Evolutionary conservation across 1,284 basidiomycete species (phyloP), one percentile per base, ranked within the genome.

Genomic region (Cronartium quercuum): DNA sequence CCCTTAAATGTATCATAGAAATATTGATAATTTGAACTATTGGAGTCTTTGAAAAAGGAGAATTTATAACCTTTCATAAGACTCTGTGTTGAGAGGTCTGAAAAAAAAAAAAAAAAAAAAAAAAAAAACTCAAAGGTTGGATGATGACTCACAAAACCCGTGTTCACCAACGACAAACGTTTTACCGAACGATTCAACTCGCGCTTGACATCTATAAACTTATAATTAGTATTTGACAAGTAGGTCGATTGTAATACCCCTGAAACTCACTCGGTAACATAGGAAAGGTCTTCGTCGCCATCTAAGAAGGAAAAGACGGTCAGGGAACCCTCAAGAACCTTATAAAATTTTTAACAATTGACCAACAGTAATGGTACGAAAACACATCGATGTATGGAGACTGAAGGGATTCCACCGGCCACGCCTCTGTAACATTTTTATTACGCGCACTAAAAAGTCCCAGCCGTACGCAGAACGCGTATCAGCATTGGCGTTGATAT

Each of bases 141-240:
- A 35, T 67, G 34, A 35, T 51, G 34, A 66, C 70, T 65, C 24
- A 74, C 70, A 74, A 58, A 74, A 74, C 9, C 70, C 70, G 13
- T 74, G 63, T 66, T 74, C 70, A 24, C 63, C 70, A 57, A 74
- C 64, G 13, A 74, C 21, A 24, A 74, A 41, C 12, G 70, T 66
- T 57, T 74, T 74, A 13, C 63, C 51, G 40, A 51, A 60, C 6
- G 35, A 37, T 66, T 74, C 10, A 9, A 29, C 47, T 66, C 38
- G 21, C 55, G 63, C 62, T 51, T 74, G 38, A 21, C 29, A 47
- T 6, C 21, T 35, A 55, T 42, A n/a, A 21, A 34, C 1, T 61
- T 29, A 47, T 6, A 12, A 37, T 42, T 10, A 15, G 2, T 9
- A 9, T 18, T 61, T 51, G 9, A 35, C n/a, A 64, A 58, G 35